These are phyloP conservation scores for Kwoniella sp. DNA, from an alignment of 768 basidiomycete genomes.

Conservation along the genomic window DNA sequence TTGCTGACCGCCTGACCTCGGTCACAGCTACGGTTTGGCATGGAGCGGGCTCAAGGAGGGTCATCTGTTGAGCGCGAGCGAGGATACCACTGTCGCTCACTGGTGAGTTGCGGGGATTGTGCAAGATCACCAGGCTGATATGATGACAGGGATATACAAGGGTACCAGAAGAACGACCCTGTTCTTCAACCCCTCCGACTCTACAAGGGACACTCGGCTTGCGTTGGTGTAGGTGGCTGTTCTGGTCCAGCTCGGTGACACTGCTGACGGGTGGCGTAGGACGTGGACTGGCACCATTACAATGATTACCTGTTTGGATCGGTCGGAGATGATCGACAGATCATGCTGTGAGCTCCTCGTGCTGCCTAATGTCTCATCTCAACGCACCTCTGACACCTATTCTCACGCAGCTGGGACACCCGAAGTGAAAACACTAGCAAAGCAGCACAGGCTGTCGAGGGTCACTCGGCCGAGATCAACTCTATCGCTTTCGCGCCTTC, in stretches of 20 bases:
- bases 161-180: conserved; percentile 70
- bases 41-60: conserved; percentile 85
- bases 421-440: conserved; percentile 60
- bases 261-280: conserved; percentile 55
- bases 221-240: conserved; percentile 71
- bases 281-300: conserved; percentile 90
- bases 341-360: conserved; percentile 69
- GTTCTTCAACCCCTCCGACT: conserved; percentile 77
- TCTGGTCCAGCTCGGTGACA: neutral
- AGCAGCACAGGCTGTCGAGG: conserved; percentile 68
- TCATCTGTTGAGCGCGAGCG: conserved; percentile 82
- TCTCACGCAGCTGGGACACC: conserved; percentile 97
- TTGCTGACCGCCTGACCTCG: too few species aligned
- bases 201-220: conserved; percentile 82
- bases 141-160: conserved; percentile 74
- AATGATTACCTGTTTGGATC: conserved; percentile 83
- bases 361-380: too few species aligned
- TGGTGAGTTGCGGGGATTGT: conserved; percentile 59
- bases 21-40: conserved; percentile 82
- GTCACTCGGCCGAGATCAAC: conserved; percentile 86
- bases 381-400: neutral
- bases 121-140: neutral
- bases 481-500: conserved; percentile 85
- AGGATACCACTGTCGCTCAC: conserved; percentile 92
- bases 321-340: conserved; percentile 90